Percentiles rank a stretch among this genome's conserved stretches.
Evolutionary conservation across 805 yeast species (phyloP).

Genomic region (Ogataea ramenticola): DNA sequence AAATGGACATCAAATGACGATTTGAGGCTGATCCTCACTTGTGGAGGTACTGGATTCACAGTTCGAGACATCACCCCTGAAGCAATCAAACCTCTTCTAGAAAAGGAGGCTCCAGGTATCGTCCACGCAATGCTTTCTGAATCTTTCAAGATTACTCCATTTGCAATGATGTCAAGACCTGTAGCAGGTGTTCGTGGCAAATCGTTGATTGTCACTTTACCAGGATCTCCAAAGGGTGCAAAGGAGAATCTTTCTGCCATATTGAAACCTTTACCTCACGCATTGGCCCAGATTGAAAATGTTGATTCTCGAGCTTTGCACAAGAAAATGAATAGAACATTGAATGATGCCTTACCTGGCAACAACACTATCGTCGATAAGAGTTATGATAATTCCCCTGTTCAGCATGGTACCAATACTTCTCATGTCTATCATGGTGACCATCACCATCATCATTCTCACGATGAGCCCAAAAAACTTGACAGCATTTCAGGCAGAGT

Average conservation of each 20-base stretch:
- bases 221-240: slow-evolving; percentile 47
- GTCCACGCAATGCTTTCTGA: slow-evolving; percentile 38
- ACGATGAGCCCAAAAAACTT: slow-evolving; percentile 9
- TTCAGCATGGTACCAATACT: slow-evolving; percentile 1
- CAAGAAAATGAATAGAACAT: slow-evolving; percentile 19
- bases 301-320: slow-evolving; percentile 35
- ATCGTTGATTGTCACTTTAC: slow-evolving; percentile 37
- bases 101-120: slow-evolving; percentile 41
- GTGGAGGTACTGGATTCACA: slow-evolving; percentile 50
- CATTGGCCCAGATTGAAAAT: slow-evolving; percentile 29
- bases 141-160: slow-evolving; percentile 37
- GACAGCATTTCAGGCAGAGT: slow-evolving; percentile 6
- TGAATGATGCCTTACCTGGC: slow-evolving; percentile 18
- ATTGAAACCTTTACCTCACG: slow-evolving; percentile 33
- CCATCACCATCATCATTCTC: slow-evolving; percentile 7
- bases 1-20: slow-evolving; percentile 18
- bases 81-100: slow-evolving; percentile 34
- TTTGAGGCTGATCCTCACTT: slow-evolving; percentile 31
- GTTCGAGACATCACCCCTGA: slow-evolving; percentile 43
- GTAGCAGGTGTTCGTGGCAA: slow-evolving; percentile 37
- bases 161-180: slow-evolving; percentile 43
- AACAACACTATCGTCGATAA: slow-evolving; percentile 1
- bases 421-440: slow-evolving; percentile 3
- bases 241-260: slow-evolving; percentile 36
- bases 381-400: slow-evolving; percentile 1